A percentile compares a stretch with the other conserved stretches of the same genome.
phyloP scores from a whole-genome alignment of 2,329 filamentous ascomycete species.

The Ophiostoma montium region DNA sequence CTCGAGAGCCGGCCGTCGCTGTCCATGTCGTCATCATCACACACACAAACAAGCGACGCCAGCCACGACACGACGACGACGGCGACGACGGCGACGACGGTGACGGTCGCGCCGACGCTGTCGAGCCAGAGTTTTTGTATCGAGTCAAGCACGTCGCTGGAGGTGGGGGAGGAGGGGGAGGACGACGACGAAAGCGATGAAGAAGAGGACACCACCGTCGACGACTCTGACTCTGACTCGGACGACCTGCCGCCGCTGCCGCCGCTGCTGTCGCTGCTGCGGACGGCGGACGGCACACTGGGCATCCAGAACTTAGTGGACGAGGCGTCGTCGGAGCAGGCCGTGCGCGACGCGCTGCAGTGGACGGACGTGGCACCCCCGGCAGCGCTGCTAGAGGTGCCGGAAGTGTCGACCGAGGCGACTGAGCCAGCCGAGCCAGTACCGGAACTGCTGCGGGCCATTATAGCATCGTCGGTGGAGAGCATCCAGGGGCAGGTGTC shows the following conservation, averaged over 20 bases:
- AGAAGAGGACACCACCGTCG: no score
- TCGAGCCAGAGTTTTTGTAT: no score
- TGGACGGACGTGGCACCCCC: slow-evolving; percentile 36
- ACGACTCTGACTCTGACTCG: slow-evolving; percentile 16
- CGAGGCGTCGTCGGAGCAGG: background rate
- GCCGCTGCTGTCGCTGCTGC: background rate
- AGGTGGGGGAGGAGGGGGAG: no score
- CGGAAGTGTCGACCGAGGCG: slow-evolving; percentile 18
- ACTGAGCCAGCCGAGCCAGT: slow-evolving; percentile 19
- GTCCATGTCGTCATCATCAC: no score
- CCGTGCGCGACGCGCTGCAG: slow-evolving; percentile 3
- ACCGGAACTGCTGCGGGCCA: slow-evolving; percentile 13
- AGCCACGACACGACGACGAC: no score
- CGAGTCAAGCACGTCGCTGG: no score
- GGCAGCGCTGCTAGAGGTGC: slow-evolving; percentile 22
- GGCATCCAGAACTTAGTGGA: background rate
- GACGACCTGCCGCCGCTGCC: slow-evolving; percentile 1
- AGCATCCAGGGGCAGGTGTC: slow-evolving; percentile 27
- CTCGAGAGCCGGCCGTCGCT: no score
- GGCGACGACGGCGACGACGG: no score
- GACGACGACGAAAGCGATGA: background rate
- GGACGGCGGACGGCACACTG: background rate
- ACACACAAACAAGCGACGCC: no score
- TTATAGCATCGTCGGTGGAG: slow-evolving; percentile 31
- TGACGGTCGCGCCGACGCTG: no score